phyloP scores from a whole-genome alignment of 495 filamentous ascomycete genomes.

The Parathielavia appendiculata region DNA sequence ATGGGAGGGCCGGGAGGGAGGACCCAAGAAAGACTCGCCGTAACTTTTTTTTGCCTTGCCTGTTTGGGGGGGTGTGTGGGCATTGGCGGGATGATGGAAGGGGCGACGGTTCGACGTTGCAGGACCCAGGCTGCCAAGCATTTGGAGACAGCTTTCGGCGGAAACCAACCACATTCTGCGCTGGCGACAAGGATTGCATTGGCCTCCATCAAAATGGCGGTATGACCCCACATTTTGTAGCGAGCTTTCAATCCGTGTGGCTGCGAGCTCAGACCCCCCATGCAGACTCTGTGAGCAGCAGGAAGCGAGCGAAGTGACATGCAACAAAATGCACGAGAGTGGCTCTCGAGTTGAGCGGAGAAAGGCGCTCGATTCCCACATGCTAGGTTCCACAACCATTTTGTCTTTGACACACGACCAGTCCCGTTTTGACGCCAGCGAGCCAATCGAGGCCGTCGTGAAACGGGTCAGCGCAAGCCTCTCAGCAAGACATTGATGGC shows the following conservation, averaged over 20 bases:
- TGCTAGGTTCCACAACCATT: conserved; percentile 17
- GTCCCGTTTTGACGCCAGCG: neutral
- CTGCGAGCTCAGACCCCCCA: conserved; percentile 11
- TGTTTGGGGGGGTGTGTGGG: conserved; percentile 22
- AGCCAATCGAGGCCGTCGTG: conserved; percentile 1
- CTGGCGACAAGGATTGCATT: conserved; percentile 11
- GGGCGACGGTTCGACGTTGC: conserved; percentile 27
- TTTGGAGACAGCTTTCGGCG: conserved; percentile 7
- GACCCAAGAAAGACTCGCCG: conserved; percentile 11
- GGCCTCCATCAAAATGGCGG: conserved; percentile 27
- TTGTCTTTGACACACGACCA: conserved; percentile 7
- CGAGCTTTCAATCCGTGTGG: conserved; percentile 14
- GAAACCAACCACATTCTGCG: conserved; percentile 7
- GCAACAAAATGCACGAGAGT: neutral
- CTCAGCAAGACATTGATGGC: neutral
- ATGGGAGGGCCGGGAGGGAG: conserved; percentile 17
- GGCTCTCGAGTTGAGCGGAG: conserved; percentile 7
- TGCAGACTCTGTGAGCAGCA: conserved; percentile 13
- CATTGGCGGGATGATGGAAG: conserved; percentile 26
- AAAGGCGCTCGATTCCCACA: neutral
- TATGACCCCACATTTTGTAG: conserved; percentile 25
- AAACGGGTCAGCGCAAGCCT: neutral
- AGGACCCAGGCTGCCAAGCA: conserved; percentile 21
- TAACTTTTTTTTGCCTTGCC: conserved; percentile 32
- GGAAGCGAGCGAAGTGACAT: conserved; percentile 11